Evolutionary conservation across 2,329 filamentous ascomycete genomes (phyloP), one percentile per base, ranked within the genome.

Genomic region (Proliferodiscus dingleyae): DNA sequence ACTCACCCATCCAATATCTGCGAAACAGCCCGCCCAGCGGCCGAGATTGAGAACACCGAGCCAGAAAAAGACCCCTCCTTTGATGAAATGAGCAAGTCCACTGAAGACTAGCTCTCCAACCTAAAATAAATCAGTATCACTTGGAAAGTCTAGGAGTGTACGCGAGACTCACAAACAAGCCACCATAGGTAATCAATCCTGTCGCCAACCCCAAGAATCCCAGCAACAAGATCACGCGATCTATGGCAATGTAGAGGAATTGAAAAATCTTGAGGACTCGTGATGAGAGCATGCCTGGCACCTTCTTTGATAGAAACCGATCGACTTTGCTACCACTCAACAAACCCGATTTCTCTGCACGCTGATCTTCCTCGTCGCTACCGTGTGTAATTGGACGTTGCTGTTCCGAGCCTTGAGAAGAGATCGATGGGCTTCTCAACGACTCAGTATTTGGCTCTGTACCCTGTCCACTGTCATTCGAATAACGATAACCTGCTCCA

Each of bases 11-110:
- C 91, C 91, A 46, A 91, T 77, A 49, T 95, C 87, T 47, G 86
- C 83, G 64, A 95, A 97, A 64, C 86, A 87, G 21, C 91, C 91
- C 61, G 89, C 81, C 85, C 89, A 96, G 45, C 91, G 83, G 23
- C 89, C 89, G 3, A 97, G 74, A 0, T 88, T 95, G 49, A 96
- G 69, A 16, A 95, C 68, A 7, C 91, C 91, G 52, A 94, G 87
- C 83, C 88, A 93, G 69, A 96, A 89, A 72, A 97, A 97, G 44
- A 97, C 85, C 3, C 87, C 87, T 37, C 91, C 91, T 65, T 97
- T 97, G 65, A 96, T 82, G 71, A 88, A 95, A 63, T 97, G 91
- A 6, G 91, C 91, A 33, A 96, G 73, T 2, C 91, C 89, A 56
- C 83, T 90, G 71, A 91, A 75, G 46, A 96, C 71, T 2, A 73